Evolutionary conservation across 805 yeast species (phyloP).

Genomic region (Teunomyces funiuensis): DNA sequence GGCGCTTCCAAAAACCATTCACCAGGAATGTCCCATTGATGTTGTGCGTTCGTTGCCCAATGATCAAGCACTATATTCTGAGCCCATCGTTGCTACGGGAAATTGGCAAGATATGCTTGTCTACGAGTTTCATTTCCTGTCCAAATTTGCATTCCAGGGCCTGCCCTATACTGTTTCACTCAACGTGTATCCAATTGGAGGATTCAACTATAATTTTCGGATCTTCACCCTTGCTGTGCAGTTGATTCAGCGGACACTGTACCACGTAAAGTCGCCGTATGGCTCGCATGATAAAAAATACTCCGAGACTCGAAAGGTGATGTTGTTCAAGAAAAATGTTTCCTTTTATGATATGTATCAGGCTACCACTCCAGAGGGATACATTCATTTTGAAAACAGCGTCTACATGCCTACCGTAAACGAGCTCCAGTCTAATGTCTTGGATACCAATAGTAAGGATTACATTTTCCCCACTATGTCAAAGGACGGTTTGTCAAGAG

Average conservation of each 20-base stretch:
- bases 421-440: neutral
- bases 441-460: constrained; percentile 7
- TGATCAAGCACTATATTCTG: constrained; percentile 1
- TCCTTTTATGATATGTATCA: neutral
- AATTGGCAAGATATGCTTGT: constrained; percentile 18
- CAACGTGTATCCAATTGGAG: constrained; percentile 11
- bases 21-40: neutral
- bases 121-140: constrained; percentile 16
- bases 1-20: neutral
- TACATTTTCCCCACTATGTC: constrained; percentile 7
- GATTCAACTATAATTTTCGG: constrained; percentile 6
- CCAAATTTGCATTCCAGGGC: constrained; percentile 16
- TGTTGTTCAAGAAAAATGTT: neutral
- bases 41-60: constrained; percentile 2
- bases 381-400: neutral
- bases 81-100: constrained; percentile 16
- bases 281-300: constrained; percentile 1
- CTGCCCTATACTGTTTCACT: constrained; percentile 8
- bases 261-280: neutral
- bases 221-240: constrained; percentile 9
- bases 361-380: neutral
- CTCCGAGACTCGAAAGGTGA: constrained; percentile 5
- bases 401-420: constrained; percentile 7
- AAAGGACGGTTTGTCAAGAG: constrained; percentile 5
- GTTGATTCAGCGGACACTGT: constrained; percentile 12